phyloP scores from a whole-genome alignment of 441 rosid genomes.

The Theobroma grandiflorum region DNA sequence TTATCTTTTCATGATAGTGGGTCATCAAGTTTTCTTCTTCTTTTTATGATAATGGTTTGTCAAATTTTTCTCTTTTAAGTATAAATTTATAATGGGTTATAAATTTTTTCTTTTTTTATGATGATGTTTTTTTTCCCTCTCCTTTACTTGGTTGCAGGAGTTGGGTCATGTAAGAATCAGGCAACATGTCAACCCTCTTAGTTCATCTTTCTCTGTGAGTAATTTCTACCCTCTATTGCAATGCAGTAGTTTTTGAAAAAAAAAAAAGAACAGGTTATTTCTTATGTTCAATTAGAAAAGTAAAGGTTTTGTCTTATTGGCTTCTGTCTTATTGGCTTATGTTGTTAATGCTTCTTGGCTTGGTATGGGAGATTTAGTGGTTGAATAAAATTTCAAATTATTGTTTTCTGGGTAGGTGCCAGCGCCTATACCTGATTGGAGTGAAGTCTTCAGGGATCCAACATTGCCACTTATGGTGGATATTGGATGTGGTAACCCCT shows the following conservation, averaged over 20 bases:
- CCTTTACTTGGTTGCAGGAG: slow-evolving; percentile 55
- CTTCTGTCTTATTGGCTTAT: slow-evolving; percentile 6
- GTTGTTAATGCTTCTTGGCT: not conserved
- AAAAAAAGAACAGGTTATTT: not conserved
- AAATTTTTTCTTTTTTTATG: not conserved
- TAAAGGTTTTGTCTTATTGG: slow-evolving; percentile 1
- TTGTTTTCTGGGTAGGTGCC: slow-evolving; percentile 51
- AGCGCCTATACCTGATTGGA: slow-evolving; percentile 75
- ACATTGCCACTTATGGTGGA: slow-evolving; percentile 91
- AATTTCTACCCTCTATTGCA: not conserved
- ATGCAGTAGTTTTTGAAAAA: not conserved
- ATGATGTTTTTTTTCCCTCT: not conserved
- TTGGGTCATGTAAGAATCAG: slow-evolving; percentile 80
- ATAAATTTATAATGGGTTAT: not conserved
- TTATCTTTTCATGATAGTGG: slow-evolving; percentile 9
- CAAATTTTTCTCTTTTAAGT: not conserved
- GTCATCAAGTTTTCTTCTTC: not conserved
- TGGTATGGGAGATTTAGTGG: not conserved
- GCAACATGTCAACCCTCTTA: slow-evolving; percentile 95
- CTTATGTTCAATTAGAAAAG: not conserved
- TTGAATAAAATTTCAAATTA: slow-evolving; percentile 3
- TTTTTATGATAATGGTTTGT: not conserved
- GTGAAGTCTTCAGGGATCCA: slow-evolving; percentile 73
- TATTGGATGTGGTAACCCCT: slow-evolving; percentile 84
- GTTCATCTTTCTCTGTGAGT: slow-evolving; percentile 80